Evolutionary conservation across 2,329 filamentous ascomycete genomes (phyloP).

Genomic region (Exophiala dermatitidis): DNA sequence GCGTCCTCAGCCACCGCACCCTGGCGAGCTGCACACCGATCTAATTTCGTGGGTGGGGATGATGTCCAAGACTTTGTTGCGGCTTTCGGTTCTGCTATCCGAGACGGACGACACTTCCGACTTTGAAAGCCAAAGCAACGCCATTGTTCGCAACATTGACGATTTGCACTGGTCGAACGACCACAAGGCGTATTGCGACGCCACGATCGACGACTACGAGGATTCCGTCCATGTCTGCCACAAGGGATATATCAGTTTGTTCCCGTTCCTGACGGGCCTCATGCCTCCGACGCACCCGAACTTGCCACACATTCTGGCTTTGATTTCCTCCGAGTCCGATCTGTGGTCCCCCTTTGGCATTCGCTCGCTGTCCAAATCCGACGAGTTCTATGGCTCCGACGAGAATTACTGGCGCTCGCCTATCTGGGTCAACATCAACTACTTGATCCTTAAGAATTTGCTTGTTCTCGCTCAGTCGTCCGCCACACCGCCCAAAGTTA

Average conservation of each 20-base stretch:
- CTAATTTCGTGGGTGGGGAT: conserved; percentile 96
- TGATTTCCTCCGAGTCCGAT: conserved; percentile 73
- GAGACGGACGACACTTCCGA: conserved; percentile 68
- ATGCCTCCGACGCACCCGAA: conserved; percentile 65
- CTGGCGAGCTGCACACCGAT: conserved; percentile 91
- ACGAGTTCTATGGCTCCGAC: conserved; percentile 74
- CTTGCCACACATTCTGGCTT: conserved; percentile 65
- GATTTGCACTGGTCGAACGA: conserved; percentile 87
- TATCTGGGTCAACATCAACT: conserved; percentile 95
- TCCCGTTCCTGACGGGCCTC: conserved; percentile 83
- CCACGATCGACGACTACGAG: conserved; percentile 90
- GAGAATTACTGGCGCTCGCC: conserved; percentile 98
- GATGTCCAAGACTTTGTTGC: conserved; percentile 79
- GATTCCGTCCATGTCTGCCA: conserved; percentile 86
- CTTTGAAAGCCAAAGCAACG: conserved; percentile 63
- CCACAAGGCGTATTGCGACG: conserved; percentile 82
- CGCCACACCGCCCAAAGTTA: conserved; percentile 18
- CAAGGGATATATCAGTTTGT: conserved; percentile 90
- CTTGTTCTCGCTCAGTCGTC: conserved; percentile 51
- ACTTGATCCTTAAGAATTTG: conserved; percentile 71
- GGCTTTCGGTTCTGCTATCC: conserved; percentile 68
- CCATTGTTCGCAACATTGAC: conserved; percentile 77
- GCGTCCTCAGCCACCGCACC: conserved; percentile 84
- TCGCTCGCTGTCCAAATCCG: conserved; percentile 75
- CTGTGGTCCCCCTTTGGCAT: conserved; percentile 90